Conservation (phyloP, 163 green algal species). For the Prototheca cutis region DNA sequence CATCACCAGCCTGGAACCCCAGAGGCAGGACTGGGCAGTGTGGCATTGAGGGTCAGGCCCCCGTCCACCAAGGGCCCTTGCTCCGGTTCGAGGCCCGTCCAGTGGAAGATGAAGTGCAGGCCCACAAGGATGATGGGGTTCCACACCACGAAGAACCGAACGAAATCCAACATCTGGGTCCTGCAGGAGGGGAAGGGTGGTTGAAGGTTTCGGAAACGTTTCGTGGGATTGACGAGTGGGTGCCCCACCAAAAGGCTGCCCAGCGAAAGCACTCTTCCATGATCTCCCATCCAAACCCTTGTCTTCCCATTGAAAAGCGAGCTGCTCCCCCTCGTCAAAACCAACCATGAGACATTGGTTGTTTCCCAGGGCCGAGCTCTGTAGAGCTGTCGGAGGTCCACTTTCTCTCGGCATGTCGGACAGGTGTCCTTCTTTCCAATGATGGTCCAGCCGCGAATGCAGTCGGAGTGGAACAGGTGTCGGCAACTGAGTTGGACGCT, state of each 20-base stretch:
- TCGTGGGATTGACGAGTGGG: too few relatives aligned
- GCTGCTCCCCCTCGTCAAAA: too few relatives aligned
- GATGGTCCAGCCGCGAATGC: constrained; percentile 61
- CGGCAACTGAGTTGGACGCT: constrained; percentile 75
- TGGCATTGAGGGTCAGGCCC: background rate
- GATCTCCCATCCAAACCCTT: too few relatives aligned
- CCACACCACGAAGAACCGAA: constrained; percentile 83
- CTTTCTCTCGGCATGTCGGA: constrained; percentile 78
- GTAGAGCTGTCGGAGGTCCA: constrained; percentile 65
- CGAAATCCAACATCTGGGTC: constrained; percentile 70
- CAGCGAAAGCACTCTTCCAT: too few relatives aligned
- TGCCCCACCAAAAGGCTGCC: too few relatives aligned
- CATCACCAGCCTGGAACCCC: too few relatives aligned
- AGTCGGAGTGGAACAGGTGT: constrained; percentile 83
- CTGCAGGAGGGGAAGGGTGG: constrained; percentile 22
- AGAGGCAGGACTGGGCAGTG: background rate
- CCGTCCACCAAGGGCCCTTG: too few relatives aligned
- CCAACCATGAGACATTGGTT: constrained; percentile 67
- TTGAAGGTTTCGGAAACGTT: background rate
- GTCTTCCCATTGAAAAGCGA: too few relatives aligned
- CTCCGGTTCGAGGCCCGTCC: constrained; percentile 29
- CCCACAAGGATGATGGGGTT: constrained; percentile 72
- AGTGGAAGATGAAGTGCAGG: constrained; percentile 42
- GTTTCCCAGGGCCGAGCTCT: constrained; percentile 74
- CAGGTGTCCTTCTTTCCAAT: constrained; percentile 79